These are phyloP conservation scores for Penicillium occitanis DNA, from an alignment of 2,329 filamentous ascomycete species.

Conservation along the genomic window DNA sequence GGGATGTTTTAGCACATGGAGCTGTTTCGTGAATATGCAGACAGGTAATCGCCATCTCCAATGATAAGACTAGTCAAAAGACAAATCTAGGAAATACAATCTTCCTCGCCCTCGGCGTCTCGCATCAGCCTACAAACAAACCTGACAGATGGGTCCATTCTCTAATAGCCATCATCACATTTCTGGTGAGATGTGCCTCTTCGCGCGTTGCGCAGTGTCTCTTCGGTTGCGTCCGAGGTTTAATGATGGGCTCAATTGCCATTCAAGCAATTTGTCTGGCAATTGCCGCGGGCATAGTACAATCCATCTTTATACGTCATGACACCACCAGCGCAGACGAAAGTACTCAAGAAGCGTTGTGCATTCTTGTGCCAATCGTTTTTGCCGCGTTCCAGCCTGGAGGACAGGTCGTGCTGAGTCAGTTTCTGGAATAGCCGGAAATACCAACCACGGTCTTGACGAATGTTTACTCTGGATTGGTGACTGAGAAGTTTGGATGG, in stretches of 20 bases:
- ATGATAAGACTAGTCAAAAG: neutral
- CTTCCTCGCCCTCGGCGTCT: neutral
- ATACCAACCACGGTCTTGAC: constrained; percentile 31
- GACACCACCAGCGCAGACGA: neutral
- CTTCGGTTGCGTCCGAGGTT: neutral
- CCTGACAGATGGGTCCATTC: neutral
- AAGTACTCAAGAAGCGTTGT: neutral
- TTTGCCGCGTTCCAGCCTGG: neutral
- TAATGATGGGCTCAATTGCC: neutral
- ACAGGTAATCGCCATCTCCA: neutral
- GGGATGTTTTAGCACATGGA: constrained; percentile 31
- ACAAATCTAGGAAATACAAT: neutral
- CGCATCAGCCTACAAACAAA: neutral
- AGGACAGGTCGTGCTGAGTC: constrained; percentile 28
- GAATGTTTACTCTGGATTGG: constrained; percentile 28
- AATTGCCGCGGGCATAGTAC: neutral
- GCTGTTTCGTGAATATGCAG: constrained; percentile 27
- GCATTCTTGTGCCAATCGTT: neutral
- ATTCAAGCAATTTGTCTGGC: neutral
- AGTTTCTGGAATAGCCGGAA: constrained; percentile 26
- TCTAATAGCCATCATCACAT: neutral
- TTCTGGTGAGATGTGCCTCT: neutral
- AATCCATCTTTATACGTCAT: neutral
- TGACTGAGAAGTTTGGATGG: constrained; percentile 23
- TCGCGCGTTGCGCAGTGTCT: neutral